These are phyloP conservation scores for Lipomyces japonicus DNA, from an alignment of 805 yeast species.

Conservation along the genomic window DNA sequence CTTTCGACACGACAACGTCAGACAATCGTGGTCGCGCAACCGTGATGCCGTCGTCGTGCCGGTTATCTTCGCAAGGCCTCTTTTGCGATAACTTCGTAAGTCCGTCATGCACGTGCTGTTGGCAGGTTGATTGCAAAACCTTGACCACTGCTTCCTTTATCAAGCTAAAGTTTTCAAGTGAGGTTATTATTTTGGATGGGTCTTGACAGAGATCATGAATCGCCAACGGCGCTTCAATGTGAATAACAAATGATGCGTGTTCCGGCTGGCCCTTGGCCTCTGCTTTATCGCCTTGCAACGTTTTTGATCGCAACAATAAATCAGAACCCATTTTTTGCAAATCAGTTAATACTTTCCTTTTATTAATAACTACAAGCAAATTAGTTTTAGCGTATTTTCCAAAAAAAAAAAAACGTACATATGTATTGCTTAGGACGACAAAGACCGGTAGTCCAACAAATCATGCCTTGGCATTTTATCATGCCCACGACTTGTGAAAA, in stretches of 20 bases:
- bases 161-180: not conserved
- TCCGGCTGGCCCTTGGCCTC: not conserved
- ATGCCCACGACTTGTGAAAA: no score
- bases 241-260: slow-evolving; percentile 16
- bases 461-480: no score
- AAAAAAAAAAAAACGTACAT: slow-evolving; percentile 4
- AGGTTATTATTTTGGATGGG: slow-evolving; percentile 15
- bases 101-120: no score
- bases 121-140: no score
- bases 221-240: slow-evolving; percentile 10
- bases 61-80: no score
- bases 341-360: slow-evolving; percentile 5
- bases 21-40: no score
- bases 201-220: slow-evolving; percentile 26
- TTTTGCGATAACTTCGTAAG: no score
- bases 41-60: no score
- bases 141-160: not conserved
- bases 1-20: no score
- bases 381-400: not conserved
- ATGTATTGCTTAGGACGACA: slow-evolving; percentile 23
- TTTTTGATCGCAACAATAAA: not conserved
- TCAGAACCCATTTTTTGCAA: slow-evolving; percentile 5
- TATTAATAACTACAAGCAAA: slow-evolving; percentile 4
- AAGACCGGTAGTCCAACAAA: no score
- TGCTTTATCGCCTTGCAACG: not conserved